A percentile compares a stretch with the other conserved stretches of the same genome.
Evolutionary conservation across 768 basidiomycete genomes (phyloP).

Genomic region (Suillus lakei): DNA sequence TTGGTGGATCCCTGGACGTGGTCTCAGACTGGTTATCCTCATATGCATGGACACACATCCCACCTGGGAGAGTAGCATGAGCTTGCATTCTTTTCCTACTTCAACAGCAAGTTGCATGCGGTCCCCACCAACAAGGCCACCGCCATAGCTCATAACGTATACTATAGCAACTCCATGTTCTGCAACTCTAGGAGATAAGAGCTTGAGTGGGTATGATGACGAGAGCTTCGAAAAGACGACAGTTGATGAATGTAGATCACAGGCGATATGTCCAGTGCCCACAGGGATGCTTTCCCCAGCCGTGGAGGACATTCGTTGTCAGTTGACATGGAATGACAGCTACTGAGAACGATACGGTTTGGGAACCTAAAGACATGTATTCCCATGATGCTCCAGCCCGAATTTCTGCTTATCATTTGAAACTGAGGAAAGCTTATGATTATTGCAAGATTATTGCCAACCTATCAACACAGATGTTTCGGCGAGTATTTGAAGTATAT

Average conservation of each 20-base stretch:
- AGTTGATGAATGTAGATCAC: slow-evolving; percentile 54
- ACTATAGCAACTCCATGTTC: slow-evolving; percentile 61
- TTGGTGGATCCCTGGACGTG: slow-evolving; percentile 85
- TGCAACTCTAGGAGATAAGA: slow-evolving; percentile 71
- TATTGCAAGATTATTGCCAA: too few relatives aligned
- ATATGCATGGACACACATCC: slow-evolving; percentile 26
- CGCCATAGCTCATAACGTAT: slow-evolving; percentile 88
- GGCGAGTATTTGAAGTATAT: slow-evolving; percentile 21
- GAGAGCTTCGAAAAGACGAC: slow-evolving; percentile 76
- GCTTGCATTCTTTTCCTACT: slow-evolving; percentile 56
- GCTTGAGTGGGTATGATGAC: slow-evolving; percentile 86
- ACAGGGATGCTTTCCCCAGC: slow-evolving; percentile 19
- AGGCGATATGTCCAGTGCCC: slow-evolving; percentile 64
- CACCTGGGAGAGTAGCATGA: slow-evolving; percentile 88
- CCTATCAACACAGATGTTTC: not conserved
- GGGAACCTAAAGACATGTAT: too few relatives aligned
- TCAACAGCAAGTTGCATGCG: slow-evolving; percentile 63
- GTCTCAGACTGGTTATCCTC: slow-evolving; percentile 10
- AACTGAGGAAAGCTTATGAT: not conserved
- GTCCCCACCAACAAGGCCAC: slow-evolving; percentile 91
- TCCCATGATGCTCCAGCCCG: not conserved
- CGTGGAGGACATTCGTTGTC: slow-evolving; percentile 3
- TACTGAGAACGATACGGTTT: not conserved
- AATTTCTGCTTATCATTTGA: not conserved
- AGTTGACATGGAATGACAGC: slow-evolving; percentile 6